Conservation (phyloP, 1,284 basidiomycete species). For the Boletus calvinii region DNA sequence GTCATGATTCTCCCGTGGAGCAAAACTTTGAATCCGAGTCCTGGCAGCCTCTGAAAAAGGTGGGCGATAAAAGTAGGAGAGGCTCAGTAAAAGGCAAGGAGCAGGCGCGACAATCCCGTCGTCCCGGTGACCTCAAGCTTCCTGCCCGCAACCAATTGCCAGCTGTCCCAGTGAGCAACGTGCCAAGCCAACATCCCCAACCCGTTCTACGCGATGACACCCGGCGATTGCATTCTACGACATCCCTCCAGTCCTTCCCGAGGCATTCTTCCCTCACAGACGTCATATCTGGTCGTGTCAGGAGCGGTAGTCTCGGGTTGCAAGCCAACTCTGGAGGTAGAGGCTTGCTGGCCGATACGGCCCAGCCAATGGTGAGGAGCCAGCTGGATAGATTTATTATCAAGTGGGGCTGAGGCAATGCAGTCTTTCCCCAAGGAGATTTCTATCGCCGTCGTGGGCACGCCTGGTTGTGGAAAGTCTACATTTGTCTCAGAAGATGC, state of each 20-base stretch:
- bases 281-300: slow-evolving; percentile 41
- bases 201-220: slow-evolving; percentile 37
- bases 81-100: slow-evolving; percentile 34
- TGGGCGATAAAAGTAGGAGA: slow-evolving; percentile 34
- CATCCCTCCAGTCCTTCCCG: slow-evolving; percentile 44
- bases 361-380: slow-evolving; percentile 34
- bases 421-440: slow-evolving; percentile 39
- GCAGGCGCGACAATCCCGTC: slow-evolving; percentile 28
- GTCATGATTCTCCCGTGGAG: slow-evolving; percentile 27
- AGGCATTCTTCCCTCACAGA: slow-evolving; percentile 30
- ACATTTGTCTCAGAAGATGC: slow-evolving; percentile 67
- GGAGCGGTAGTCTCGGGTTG: slow-evolving; percentile 57
- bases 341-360: slow-evolving; percentile 40
- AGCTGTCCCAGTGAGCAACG: slow-evolving; percentile 18
- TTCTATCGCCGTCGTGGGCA: slow-evolving; percentile 67
- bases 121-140: slow-evolving; percentile 39
- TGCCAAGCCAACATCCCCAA: slow-evolving; percentile 22
- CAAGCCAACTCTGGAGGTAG: slow-evolving; percentile 36
- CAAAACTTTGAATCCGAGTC: slow-evolving; percentile 28
- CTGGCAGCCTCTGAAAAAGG: slow-evolving; percentile 33
- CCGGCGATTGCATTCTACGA: slow-evolving; percentile 40
- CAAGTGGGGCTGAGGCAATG: slow-evolving; percentile 22
- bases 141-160: slow-evolving; percentile 36
- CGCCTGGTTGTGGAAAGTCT: slow-evolving; percentile 69
- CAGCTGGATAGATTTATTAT: slow-evolving; percentile 14